Evolutionary conservation across 768 basidiomycete genomes (phyloP).

Genomic region (Lyophyllum shimeji): DNA sequence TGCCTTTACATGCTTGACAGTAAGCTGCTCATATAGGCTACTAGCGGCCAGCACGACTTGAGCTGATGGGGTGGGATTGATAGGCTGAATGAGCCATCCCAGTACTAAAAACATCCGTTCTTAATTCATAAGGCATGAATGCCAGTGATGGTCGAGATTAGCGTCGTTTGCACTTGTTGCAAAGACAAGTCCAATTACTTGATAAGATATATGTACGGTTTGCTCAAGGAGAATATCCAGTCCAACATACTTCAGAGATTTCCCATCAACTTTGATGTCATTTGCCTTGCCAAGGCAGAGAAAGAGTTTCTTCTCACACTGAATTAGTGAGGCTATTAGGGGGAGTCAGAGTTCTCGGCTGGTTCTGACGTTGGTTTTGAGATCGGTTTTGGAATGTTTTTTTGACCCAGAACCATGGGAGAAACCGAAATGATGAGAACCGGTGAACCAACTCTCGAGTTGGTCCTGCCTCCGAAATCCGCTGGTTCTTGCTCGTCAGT

Average conservation of each 20-base stretch:
- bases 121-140: not conserved
- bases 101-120: not conserved
- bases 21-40: too few relatives aligned
- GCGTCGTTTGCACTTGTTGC: not conserved
- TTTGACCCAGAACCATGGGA: too few relatives aligned
- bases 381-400: too few relatives aligned
- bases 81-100: not conserved
- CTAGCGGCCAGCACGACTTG: too few relatives aligned
- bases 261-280: not conserved
- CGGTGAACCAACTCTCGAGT: too few relatives aligned
- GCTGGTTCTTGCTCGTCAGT: not conserved
- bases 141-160: not conserved
- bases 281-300: not conserved
- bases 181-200: not conserved
- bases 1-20: too few relatives aligned
- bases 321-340: not conserved
- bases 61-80: not conserved
- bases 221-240: not conserved
- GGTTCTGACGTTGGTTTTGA: too few relatives aligned
- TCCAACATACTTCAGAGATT: not conserved
- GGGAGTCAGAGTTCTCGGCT: too few relatives aligned
- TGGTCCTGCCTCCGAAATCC: not conserved
- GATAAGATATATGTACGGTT: not conserved
- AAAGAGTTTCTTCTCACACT: not conserved
- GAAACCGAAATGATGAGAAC: too few relatives aligned